Evolutionary conservation across 495 filamentous ascomycete species (phyloP).

Genomic region (Aspergillus hancockii): DNA sequence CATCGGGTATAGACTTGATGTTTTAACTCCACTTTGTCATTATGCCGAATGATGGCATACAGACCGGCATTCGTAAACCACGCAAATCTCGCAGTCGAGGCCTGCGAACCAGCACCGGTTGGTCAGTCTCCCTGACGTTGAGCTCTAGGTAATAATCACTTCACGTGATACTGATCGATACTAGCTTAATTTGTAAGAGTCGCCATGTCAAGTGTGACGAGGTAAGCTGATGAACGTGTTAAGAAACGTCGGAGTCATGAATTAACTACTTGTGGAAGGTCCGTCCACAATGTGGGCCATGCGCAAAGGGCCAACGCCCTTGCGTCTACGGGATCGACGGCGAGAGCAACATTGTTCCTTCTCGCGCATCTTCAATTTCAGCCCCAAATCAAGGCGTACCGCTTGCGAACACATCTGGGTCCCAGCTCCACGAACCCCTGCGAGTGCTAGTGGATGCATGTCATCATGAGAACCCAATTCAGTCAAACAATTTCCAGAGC

Average conservation of each 20-base stretch:
- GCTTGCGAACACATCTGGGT: not conserved
- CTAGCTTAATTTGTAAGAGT: slow-evolving; percentile 31
- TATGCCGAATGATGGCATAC: not conserved
- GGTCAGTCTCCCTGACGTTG: slow-evolving; percentile 24
- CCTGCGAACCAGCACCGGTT: slow-evolving; percentile 33
- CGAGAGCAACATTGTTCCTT: not conserved
- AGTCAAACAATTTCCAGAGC: not conserved
- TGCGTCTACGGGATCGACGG: slow-evolving; percentile 22
- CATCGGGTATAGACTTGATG: not conserved
- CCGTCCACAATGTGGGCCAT: slow-evolving; percentile 34
- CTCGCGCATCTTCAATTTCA: not conserved
- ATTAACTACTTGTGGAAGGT: slow-evolving; percentile 13
- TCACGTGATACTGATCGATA: not conserved
- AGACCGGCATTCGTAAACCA: slow-evolving; percentile 19
- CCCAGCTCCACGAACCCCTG: slow-evolving; percentile 20
- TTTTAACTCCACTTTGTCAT: not conserved
- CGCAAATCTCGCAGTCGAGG: slow-evolving; percentile 36
- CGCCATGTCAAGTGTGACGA: slow-evolving; percentile 39
- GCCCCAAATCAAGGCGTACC: not conserved
- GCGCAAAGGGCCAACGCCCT: slow-evolving; percentile 31
- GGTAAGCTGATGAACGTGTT: slow-evolving; percentile 12
- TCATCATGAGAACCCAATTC: slow-evolving; percentile 21
- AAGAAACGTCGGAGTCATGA: not conserved
- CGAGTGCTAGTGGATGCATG: slow-evolving; percentile 30
- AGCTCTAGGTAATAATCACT: too few species aligned